phyloP scores from a whole-genome alignment of 192 early-diverging fungal genomes.

The Rhizoclosmatium globosum region DNA sequence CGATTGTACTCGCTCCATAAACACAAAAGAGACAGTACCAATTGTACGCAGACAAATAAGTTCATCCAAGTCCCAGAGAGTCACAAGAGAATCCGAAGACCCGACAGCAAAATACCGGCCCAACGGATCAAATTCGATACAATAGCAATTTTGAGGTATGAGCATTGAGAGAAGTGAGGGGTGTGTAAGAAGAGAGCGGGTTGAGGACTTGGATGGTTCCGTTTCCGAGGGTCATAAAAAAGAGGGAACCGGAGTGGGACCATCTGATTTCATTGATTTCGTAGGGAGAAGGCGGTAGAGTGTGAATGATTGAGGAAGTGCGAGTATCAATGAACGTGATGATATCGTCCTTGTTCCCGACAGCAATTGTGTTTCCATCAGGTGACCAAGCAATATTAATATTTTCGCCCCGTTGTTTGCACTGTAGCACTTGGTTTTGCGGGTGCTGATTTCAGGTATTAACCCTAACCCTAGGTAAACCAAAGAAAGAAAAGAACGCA shows the following conservation, averaged over 20 bases:
- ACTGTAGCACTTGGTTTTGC: slow-evolving; percentile 64
- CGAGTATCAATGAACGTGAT: slow-evolving; percentile 80
- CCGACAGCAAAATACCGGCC: slow-evolving; percentile 84
- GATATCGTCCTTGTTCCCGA: slow-evolving; percentile 84
- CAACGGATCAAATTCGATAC: slow-evolving; percentile 80
- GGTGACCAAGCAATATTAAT: slow-evolving; percentile 89
- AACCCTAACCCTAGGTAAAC: neutral
- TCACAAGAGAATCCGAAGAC: slow-evolving; percentile 76
- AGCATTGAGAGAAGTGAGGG: slow-evolving; percentile 61
- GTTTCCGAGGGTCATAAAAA: slow-evolving; percentile 80
- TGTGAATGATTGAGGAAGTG: slow-evolving; percentile 51
- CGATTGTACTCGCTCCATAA: too few relatives aligned
- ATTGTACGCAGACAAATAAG: slow-evolving; percentile 72
- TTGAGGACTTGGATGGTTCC: slow-evolving; percentile 75
- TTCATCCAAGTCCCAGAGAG: slow-evolving; percentile 78
- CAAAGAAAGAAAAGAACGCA: slow-evolving; percentile 40
- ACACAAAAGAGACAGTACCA: slow-evolving; percentile 19
- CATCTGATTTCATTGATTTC: slow-evolving; percentile 86
- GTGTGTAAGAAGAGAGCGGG: slow-evolving; percentile 66
- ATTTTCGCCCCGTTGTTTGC: slow-evolving; percentile 78
- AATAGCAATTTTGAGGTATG: slow-evolving; percentile 86
- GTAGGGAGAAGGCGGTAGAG: slow-evolving; percentile 33
- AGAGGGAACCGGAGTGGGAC: slow-evolving; percentile 76
- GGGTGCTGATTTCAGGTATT: slow-evolving; percentile 40
- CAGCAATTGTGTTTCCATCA: slow-evolving; percentile 78